Evolutionary conservation across 179 eudicot genomes (phyloP).

Genomic region (Spergularia azorica): DNA sequence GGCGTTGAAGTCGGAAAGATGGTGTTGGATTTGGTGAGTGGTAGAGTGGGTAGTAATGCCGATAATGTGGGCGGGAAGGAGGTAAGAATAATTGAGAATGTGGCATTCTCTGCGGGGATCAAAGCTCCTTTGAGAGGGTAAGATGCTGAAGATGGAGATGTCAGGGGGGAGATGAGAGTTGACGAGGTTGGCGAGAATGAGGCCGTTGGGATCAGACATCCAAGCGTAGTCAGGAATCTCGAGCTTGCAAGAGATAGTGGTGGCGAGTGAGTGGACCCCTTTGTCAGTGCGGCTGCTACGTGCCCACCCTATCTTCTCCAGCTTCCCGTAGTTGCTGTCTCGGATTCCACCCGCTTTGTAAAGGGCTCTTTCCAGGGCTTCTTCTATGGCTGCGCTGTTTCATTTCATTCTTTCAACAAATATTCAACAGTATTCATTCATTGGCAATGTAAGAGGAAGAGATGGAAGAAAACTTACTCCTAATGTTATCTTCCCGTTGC

Average conservation of each 20-base stretch:
- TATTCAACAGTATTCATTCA: background rate
- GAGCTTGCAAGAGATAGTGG: slow-evolving; percentile 82
- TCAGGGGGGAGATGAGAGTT: slow-evolving; percentile 72
- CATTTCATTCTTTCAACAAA: background rate
- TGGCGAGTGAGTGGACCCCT: slow-evolving; percentile 95
- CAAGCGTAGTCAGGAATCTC: slow-evolving; percentile 89
- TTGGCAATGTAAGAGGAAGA: slow-evolving; percentile 11
- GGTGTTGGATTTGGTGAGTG: slow-evolving; percentile 56
- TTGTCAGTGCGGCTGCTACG: slow-evolving; percentile 94
- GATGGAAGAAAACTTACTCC: slow-evolving; percentile 45
- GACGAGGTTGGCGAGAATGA: slow-evolving; percentile 62
- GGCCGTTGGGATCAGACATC: slow-evolving; percentile 80
- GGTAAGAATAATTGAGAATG: slow-evolving; percentile 77
- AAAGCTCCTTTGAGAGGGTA: slow-evolving; percentile 90
- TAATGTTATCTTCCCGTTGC: slow-evolving; percentile 62
- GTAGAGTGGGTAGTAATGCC: slow-evolving; percentile 57
- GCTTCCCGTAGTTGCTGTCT: slow-evolving; percentile 76
- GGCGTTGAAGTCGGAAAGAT: slow-evolving; percentile 61
- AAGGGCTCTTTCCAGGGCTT: slow-evolving; percentile 76
- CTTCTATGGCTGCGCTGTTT: slow-evolving; percentile 66
- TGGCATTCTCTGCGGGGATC: slow-evolving; percentile 87
- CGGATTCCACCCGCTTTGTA: slow-evolving; percentile 83
- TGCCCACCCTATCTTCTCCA: slow-evolving; percentile 81
- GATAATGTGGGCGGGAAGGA: slow-evolving; percentile 80
- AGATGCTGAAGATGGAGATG: slow-evolving; percentile 79